Evolutionary conservation across 2,329 filamentous ascomycete genomes (phyloP).

Genomic region (Eurotiales sp.): DNA sequence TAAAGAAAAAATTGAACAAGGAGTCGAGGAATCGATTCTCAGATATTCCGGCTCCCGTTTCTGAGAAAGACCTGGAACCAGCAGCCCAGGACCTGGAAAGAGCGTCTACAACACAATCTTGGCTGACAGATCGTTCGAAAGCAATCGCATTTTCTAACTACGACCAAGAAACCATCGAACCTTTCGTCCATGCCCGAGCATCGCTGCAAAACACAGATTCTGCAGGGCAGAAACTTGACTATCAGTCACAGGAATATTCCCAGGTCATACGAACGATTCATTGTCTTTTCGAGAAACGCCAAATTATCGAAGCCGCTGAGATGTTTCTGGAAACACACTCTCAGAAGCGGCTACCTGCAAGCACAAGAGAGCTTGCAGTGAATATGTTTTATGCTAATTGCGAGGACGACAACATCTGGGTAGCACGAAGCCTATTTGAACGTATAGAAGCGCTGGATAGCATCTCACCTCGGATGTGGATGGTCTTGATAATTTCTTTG

Average conservation of each 20-base stretch:
- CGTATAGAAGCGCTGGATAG: slow-evolving; percentile 30
- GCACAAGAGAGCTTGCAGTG: slow-evolving; percentile 28
- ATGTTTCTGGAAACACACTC: slow-evolving; percentile 29
- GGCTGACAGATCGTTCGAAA: slow-evolving; percentile 5
- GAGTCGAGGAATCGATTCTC: neutral
- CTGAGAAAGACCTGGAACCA: slow-evolving; percentile 3
- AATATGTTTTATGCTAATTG: slow-evolving; percentile 35
- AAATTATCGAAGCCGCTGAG: slow-evolving; percentile 35
- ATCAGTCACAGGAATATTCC: neutral
- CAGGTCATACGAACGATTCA: slow-evolving; percentile 9
- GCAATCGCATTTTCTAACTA: slow-evolving; percentile 6
- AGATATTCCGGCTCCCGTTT: slow-evolving; percentile 1
- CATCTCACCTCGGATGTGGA: slow-evolving; percentile 34
- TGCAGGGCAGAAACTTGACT: neutral
- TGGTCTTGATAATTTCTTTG: slow-evolving; percentile 32
- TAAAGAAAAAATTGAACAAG: neutral
- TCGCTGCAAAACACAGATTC: neutral
- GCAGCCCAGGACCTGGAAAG: slow-evolving; percentile 7
- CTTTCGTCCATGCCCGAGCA: neutral
- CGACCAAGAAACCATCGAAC: neutral
- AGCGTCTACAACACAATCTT: neutral
- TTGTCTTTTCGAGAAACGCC: slow-evolving; percentile 23
- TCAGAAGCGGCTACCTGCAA: slow-evolving; percentile 22
- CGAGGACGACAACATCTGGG: slow-evolving; percentile 33
- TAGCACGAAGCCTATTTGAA: slow-evolving; percentile 35